Evolutionary conservation across 2,329 filamentous ascomycete genomes (phyloP).

Genomic region (Davidsoniella neocaledoniae): DNA sequence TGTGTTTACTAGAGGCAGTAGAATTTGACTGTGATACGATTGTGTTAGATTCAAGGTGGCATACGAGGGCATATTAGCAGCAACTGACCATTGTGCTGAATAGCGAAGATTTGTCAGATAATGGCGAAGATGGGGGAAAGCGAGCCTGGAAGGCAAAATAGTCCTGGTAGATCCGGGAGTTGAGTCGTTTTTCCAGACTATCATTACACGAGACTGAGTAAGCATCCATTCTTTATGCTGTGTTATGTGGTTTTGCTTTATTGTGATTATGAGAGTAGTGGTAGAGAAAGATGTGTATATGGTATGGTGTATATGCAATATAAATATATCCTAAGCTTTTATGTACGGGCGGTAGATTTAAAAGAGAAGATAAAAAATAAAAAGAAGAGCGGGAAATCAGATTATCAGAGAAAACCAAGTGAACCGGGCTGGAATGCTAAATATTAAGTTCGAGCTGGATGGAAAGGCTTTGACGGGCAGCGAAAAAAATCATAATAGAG

Average conservation of each 20-base stretch:
- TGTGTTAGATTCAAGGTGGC: not conserved
- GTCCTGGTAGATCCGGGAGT: conserved; percentile 10
- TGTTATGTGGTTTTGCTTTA: not conserved
- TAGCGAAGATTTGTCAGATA: conserved; percentile 5
- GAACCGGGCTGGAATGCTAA: no score
- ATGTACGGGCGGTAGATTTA: no score
- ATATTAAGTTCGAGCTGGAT: no score
- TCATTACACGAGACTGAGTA: conserved; percentile 10
- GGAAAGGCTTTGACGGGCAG: no score
- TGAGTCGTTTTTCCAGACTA: conserved; percentile 6
- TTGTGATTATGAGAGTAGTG: not conserved
- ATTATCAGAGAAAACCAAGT: no score
- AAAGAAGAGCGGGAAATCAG: no score
- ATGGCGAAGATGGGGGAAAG: not conserved
- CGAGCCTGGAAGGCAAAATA: conserved; percentile 9
- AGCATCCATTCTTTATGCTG: conserved; percentile 8
- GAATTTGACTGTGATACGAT: not conserved
- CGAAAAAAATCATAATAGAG: no score
- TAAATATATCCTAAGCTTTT: not conserved
- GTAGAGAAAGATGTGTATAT: not conserved
- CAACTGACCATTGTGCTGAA: conserved; percentile 5
- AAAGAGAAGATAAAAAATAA: no score
- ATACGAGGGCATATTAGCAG: not conserved
- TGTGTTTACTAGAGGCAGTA: not conserved
- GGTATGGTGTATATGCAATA: not conserved